Evolutionary conservation across 2,329 filamentous ascomycete genomes (phyloP).

Genomic region (Colletotrichum spaethianum): DNA sequence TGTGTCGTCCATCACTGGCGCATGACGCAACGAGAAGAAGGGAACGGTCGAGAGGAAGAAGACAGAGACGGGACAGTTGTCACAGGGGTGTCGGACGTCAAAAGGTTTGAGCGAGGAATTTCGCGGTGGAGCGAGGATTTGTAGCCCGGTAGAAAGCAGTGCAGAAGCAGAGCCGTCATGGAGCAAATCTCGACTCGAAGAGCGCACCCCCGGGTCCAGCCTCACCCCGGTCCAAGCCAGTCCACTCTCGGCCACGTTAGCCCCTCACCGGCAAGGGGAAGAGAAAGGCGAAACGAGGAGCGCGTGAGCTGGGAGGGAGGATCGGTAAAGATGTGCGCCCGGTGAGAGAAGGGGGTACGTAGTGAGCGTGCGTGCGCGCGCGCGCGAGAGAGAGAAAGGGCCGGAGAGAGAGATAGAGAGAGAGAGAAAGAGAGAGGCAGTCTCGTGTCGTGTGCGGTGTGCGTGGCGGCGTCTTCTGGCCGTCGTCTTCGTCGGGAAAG

Average conservation of each 20-base stretch:
- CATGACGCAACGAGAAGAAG: conserved; percentile 35
- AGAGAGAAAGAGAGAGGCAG: neutral
- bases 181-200: conserved; percentile 22
- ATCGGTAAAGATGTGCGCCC: conserved; percentile 12
- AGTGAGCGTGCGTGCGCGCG: too few species aligned
- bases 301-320: conserved; percentile 5
- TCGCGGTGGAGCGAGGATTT: conserved; percentile 36
- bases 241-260: conserved; percentile 27
- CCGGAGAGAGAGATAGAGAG: neutral
- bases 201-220: conserved; percentile 6
- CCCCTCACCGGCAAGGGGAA: conserved; percentile 34
- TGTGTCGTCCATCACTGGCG: conserved; percentile 37
- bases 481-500: neutral
- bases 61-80: conserved; percentile 27
- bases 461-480: neutral
- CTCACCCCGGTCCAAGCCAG: conserved; percentile 28
- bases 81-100: conserved; percentile 35
- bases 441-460: neutral
- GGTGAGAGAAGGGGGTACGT: neutral
- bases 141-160: conserved; percentile 13
- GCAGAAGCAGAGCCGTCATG: conserved; percentile 13
- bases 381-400: too few species aligned
- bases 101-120: conserved; percentile 40
- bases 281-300: conserved; percentile 14
- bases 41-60: conserved; percentile 17